These are phyloP conservation scores for Alternaria dauci DNA, from an alignment of 2,329 filamentous ascomycete species.

Conservation along the genomic window DNA sequence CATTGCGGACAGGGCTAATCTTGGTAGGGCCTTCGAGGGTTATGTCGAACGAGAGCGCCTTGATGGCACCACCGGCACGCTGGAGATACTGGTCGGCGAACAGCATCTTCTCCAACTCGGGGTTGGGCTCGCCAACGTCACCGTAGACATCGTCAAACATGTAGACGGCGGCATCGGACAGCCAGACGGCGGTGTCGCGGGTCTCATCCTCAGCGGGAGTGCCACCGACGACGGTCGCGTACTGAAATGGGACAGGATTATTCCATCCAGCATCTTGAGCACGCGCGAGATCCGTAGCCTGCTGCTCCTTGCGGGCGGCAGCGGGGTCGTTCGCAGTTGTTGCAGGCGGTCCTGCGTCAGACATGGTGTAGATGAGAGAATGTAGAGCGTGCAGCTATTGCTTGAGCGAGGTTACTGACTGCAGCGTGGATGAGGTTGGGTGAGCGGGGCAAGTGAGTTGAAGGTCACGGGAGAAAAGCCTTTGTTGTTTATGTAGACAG, in stretches of 20 bases:
- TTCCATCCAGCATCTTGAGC: constrained; percentile 58
- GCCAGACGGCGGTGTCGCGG: constrained; percentile 53
- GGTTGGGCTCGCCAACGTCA: constrained; percentile 78
- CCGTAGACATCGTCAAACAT: constrained; percentile 87
- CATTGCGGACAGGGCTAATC: constrained; percentile 59
- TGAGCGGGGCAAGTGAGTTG: background rate
- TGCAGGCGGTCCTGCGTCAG: constrained; percentile 25
- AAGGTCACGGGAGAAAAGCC: background rate
- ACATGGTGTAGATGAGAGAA: constrained; percentile 26
- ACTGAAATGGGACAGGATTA: constrained; percentile 59
- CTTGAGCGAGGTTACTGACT: background rate
- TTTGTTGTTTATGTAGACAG: constrained; percentile 16
- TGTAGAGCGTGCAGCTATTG: background rate
- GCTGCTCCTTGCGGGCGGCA: constrained; percentile 35
- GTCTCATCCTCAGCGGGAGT: constrained; percentile 31
- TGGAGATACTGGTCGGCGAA: constrained; percentile 67
- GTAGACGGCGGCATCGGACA: constrained; percentile 71
- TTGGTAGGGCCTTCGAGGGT: constrained; percentile 58
- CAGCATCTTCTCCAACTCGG: constrained; percentile 76
- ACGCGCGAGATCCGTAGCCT: constrained; percentile 35
- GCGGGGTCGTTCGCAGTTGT: constrained; percentile 21
- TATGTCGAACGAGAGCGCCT: constrained; percentile 65
- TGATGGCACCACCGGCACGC: constrained; percentile 69
- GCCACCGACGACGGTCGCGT: constrained; percentile 49
- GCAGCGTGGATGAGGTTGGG: background rate